Base-by-base conservation (phyloP, 2,329 filamentous ascomycete species). In the Hirsutella rhossiliensis region DNA sequence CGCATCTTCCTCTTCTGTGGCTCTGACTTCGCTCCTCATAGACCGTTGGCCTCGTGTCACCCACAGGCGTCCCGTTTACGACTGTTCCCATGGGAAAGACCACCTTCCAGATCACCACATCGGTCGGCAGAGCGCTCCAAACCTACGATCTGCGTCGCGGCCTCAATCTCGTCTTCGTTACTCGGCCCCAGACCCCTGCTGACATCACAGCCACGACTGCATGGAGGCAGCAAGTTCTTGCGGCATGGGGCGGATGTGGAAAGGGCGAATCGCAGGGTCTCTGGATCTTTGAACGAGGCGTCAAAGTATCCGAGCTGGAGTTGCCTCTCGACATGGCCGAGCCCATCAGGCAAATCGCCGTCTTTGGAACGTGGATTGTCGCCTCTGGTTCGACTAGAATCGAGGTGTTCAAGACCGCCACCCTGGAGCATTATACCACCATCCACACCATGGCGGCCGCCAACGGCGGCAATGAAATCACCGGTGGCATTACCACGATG, bases 41-140 rank as follows among this genome's bases (percentile, higher is more conserved):
- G 87, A 96, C 90, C 40, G 77, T 98, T 51, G 92, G 92, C 15
- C 73, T 98, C 29, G 87, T 98, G 2, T 96, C 92, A 5, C 87
- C 92, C 1, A 96, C 90, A 3, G 67, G 73, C 41, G 87, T 96
- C 0, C 90, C 92, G 0, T 97, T 98, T 59, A 89, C 90, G 2
- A 84, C 84, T 6, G 76, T 94, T 29, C 85, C 90, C 1, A 72
- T 95, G 15, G 92, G 92, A 46, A 95, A 94, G 65, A 90, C 87
- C 1, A 94, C 88, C 4, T 98, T 95, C 60, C 92, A 98, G 62
- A 87, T 98, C 63, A 97, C 92, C 30, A 98, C 92, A 28, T 97
- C 87, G 0, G 85, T 94, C 48, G 92, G 90, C 49, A 78, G 82
- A 56, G 87, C 83, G 47, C 75, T 98, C 40, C 92, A 98, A 65